Base-by-base conservation (phyloP, 495 filamentous ascomycete genomes). In the Acidiella bohemica region DNA sequence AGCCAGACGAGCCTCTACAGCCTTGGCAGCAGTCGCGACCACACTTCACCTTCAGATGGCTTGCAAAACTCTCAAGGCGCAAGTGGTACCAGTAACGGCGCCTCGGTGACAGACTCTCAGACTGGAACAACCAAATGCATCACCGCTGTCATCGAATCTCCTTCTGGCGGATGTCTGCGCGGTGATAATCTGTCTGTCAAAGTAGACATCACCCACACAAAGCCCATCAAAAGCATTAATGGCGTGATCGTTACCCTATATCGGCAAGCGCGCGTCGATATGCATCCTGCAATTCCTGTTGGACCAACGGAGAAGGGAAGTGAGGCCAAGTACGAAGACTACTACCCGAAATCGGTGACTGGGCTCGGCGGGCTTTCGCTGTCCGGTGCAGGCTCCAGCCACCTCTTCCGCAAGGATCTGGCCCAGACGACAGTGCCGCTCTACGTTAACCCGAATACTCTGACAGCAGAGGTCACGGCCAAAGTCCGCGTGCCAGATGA, bases 221-320 rank as follows among this genome's bases (percentile, higher is more conserved):
- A 87, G 50, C 72, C 74, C 36, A 77, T 95, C 54, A 84, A 81
- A 55, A 95, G 81, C 53, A 66, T 93, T 63, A 79, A 87, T 50
- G 90, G 90, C 0, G 81, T 95, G 35, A 90, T 97, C 41, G 68
- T 94, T 20, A 97, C 90, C 1, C 65, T 97, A 4, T 94, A 93
- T 56, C 75, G 90, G 30, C 80, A 92, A 59, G 86, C 85, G 7
- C 78, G 85, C 8, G 88, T 96, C 20, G 92, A 97, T 53, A 76
- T 87, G 31, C 74, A 85, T 46, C 86, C 88, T 2, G 68, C 68
- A 14, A 66, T 78, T 39, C 69, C 76, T 4, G 58, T 84, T 3
- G 77, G 76, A 16, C 60, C 65, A 9, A 62, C 74, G 10, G 64
- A 65, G 32, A 65, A 75, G 41, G 70, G 75, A 12, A 80, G 78